Evolutionary conservation across 495 filamentous ascomycete genomes (phyloP).

Genomic region (Penicillium salamii): DNA sequence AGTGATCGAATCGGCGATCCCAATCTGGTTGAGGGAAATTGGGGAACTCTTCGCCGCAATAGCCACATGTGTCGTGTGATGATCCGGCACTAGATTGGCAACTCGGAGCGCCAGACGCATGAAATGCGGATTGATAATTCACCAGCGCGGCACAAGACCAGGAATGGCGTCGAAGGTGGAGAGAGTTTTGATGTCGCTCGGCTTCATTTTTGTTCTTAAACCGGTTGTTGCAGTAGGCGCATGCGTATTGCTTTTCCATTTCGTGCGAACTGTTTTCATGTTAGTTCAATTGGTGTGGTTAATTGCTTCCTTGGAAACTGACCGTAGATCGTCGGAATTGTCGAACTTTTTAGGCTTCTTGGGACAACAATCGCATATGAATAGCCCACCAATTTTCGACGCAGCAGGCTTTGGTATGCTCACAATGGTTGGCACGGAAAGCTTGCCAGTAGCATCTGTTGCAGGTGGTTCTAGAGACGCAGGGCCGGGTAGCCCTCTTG

Average conservation of each 20-base stretch:
- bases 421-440: conserved; percentile 36
- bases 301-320: conserved; percentile 33
- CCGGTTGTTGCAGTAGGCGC: conserved; percentile 85
- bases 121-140: conserved; percentile 76
- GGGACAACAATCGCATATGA: conserved; percentile 94
- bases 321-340: conserved; percentile 80
- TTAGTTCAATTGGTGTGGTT: background rate
- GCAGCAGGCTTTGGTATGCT: conserved; percentile 27
- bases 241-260: conserved; percentile 94
- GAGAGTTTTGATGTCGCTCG: conserved; percentile 93
- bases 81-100: conserved; percentile 37
- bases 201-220: conserved; percentile 99
- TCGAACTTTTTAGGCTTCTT: conserved; percentile 99
- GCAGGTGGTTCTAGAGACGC: conserved; percentile 30
- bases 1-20: conserved; percentile 79
- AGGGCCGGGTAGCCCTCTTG: conserved; percentile 15
- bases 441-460: conserved; percentile 36
- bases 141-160: conserved; percentile 95
- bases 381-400: conserved; percentile 47
- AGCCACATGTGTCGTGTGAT: conserved; percentile 79
- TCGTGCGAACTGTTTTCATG: conserved; percentile 61
- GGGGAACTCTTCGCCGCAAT: conserved; percentile 91
- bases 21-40: conserved; percentile 71
- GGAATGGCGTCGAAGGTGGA: conserved; percentile 91
- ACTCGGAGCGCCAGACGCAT: conserved; percentile 56